These are phyloP conservation scores for Diutina ranongensis DNA, from an alignment of 1,139 yeast genomes.

Conservation along the genomic window DNA sequence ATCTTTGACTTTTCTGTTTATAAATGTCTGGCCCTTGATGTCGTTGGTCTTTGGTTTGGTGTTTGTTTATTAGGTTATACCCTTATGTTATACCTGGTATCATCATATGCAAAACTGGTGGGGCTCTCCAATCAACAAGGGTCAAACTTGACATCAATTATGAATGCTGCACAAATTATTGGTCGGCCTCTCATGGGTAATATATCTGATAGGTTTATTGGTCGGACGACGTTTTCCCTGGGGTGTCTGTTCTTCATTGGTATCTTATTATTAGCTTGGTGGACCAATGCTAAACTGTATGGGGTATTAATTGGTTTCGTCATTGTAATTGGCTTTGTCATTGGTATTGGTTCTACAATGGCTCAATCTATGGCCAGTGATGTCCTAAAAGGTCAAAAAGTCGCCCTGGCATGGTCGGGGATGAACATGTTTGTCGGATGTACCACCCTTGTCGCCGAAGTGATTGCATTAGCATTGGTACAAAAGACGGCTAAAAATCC, in stretches of 20 bases:
- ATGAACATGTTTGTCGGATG: conserved; percentile 38
- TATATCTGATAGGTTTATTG: conserved; percentile 39
- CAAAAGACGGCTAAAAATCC: conserved; percentile 8
- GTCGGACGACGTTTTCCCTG: conserved; percentile 43
- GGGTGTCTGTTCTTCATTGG: conserved; percentile 19
- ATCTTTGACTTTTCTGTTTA: conserved; percentile 23
- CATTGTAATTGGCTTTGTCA: conserved; percentile 37
- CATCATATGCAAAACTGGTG: conserved; percentile 49
- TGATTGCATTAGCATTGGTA: conserved; percentile 12
- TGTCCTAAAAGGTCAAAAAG: conserved; percentile 22
- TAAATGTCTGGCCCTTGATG: conserved; percentile 25
- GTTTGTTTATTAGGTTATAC: conserved; percentile 46
- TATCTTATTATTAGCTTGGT: conserved; percentile 31
- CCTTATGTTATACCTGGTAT: conserved; percentile 46
- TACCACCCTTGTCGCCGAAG: conserved; percentile 25
- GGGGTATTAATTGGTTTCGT: conserved; percentile 42
- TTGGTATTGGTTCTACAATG: conserved; percentile 60
- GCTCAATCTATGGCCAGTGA: conserved; percentile 52
- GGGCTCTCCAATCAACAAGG: conserved; percentile 48
- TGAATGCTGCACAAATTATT: conserved; percentile 51
- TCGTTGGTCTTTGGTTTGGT: conserved; percentile 41
- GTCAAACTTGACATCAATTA: conserved; percentile 45
- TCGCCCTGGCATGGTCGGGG: conserved; percentile 52
- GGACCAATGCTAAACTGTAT: conserved; percentile 46
- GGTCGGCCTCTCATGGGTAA: conserved; percentile 59